Percentiles rank a stretch among this genome's conserved stretches.
Evolutionary conservation across 495 filamentous ascomycete genomes (phyloP).

Genomic region (Hypoxylon cercidicola): DNA sequence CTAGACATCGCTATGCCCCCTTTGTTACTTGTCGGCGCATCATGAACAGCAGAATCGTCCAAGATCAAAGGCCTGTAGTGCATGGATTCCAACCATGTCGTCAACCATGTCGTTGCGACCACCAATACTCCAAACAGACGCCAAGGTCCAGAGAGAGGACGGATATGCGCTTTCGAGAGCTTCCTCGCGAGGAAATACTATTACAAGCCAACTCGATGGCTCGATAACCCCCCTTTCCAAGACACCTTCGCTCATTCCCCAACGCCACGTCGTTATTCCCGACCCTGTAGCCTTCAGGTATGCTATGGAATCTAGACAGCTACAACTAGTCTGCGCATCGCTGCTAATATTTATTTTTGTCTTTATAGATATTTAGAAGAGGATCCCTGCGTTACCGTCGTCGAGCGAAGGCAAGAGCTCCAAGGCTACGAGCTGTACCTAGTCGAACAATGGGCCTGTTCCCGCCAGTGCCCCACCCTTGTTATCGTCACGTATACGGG

Average conservation of each 20-base stretch:
- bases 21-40: conserved; percentile 14
- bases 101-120: conserved; percentile 47
- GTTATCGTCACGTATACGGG: conserved; percentile 95
- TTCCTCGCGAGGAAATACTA: conserved; percentile 22
- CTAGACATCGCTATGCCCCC: conserved; percentile 24
- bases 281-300: conserved; percentile 77
- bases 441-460: conserved; percentile 98
- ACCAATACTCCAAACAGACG: conserved; percentile 40
- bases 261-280: conserved; percentile 70
- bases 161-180: conserved; percentile 21
- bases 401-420: conserved; percentile 74
- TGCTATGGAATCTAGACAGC: conserved; percentile 15
- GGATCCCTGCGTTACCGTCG: conserved; percentile 78
- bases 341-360: conserved; percentile 7
- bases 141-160: conserved; percentile 35
- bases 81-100: conserved; percentile 7
- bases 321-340: background rate
- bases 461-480: conserved; percentile 86
- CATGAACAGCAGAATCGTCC: conserved; percentile 33
- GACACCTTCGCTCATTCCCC: conserved; percentile 32
- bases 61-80: conserved; percentile 29
- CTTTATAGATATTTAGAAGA: conserved; percentile 81
- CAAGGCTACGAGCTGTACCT: conserved; percentile 92
- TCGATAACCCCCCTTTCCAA: conserved; percentile 22
- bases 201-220: conserved; percentile 19